Base-by-base conservation (phyloP, 2,329 filamentous ascomycete species). In the Xylaria sp. region DNA sequence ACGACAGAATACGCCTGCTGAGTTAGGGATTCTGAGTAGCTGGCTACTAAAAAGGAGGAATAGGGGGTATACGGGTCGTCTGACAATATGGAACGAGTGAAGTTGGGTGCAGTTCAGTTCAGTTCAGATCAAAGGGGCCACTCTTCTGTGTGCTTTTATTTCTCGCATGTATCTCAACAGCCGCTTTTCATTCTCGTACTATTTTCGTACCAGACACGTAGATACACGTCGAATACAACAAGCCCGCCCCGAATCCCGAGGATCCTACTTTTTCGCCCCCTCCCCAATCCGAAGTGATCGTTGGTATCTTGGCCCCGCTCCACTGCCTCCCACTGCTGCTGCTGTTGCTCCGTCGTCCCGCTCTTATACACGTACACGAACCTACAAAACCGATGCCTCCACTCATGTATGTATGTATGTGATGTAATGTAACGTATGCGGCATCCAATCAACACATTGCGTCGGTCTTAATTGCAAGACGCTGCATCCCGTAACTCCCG, bases 391-490 rank as follows among this genome's bases (percentile, higher is more conserved):
- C n/a, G 25, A 29, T 19, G 23, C 29, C 31, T 43, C 46, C 56
- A 21, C 41, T 15, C 38, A n/a, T n/a, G n/a, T n/a, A n/a, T n/a
- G n/a, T n/a, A n/a, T n/a, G n/a, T n/a, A n/a, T n/a, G n/a, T 51
- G 19, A 51, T 38, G 41, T 60, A 54, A 57, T 57, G 59, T 48
- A 38, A 57, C 48, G 53, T 52, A 54, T 48, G 44, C 25, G 23
- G 44, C 51, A 55, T 60, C 46, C 52, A 35, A 51, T 27, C 40
- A n/a, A 31, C 44, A 46, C 11, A 52, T 17, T 49, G 21, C 27
- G n/a, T 55, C 25, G 46, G 46, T 25, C 31, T 43, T 35, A 19
- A 27, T 27, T 21, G 31, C 29, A 33, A 48, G 35, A 60, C 52
- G 46, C 52, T 47, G 17, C 21, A 9, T 40, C 29, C 48, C 23